Base-by-base conservation (phyloP, 768 basidiomycete genomes). In the Trametes sanguinea region DNA sequence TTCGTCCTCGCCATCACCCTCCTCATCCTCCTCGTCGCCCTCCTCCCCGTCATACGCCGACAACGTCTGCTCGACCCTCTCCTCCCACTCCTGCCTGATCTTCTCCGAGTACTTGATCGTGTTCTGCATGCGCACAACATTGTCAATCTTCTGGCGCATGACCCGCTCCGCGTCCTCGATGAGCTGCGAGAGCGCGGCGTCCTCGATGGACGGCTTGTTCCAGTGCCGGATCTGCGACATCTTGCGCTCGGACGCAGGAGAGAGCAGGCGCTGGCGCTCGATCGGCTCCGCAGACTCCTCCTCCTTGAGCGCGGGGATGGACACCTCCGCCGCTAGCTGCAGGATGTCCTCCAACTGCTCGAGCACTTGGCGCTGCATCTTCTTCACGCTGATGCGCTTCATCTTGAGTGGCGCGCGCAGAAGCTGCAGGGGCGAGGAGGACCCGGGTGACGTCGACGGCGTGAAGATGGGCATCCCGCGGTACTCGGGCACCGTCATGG, bases 101-200 rank as follows among this genome's bases (percentile, higher is more conserved):
- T 95, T 96, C 79, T 98, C 97, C 43, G 94, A 88, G 74, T 98
- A 98, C 56, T 92, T 83, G 67, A 99, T 95, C 17, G 95, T 98
- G 71, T 96, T 97, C 75, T 96, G 93, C 87, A 99, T 87, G 42
- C 97, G 87, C 64, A 94, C 90, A 51, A 98, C 92, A 66, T 90
- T 94, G 74, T 95, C 95, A 65, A 95, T 85, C 81, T 99, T 99
- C 75, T 92, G 89, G 35, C 92, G 82, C 83, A 95, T 91, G 52
- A 95, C 82, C 39, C 92, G 85, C 67, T 95, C 94, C 7, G 88
- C 89, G 70, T 98, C 95, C 67, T 91, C 85, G 54, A 91, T 82
- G 22, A 99, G 83, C 68, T 94, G 86, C 2, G 83, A 78, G 54
- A 98, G 79, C 0, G 94, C 96, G 2, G 85, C 78, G 72, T 98